Evolutionary conservation across 257 asterid genomes (phyloP).

Genomic region (Petunia secreta): DNA sequence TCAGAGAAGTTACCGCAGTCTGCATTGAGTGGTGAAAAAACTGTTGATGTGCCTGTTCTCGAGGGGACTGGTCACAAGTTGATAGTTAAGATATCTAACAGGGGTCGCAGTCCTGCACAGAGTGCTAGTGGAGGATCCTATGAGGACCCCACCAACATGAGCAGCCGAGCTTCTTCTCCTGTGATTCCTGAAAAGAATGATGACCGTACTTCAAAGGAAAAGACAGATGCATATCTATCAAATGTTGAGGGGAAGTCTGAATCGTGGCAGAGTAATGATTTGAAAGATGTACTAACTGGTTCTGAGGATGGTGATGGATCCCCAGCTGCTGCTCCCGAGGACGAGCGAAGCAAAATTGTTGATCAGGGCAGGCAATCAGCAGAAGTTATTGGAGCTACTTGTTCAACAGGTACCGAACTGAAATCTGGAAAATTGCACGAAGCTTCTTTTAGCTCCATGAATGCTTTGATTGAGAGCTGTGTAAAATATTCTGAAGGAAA

Average conservation of each 20-base stretch:
- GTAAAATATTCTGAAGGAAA: conserved; percentile 76
- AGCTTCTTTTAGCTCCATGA: conserved; percentile 83
- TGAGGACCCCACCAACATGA: conserved; percentile 54
- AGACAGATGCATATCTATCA: conserved; percentile 47
- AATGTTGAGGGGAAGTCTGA: conserved; percentile 48
- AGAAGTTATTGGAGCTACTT: conserved; percentile 42
- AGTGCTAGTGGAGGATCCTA: conserved; percentile 54
- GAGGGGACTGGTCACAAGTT: conserved; percentile 67
- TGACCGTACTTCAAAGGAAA: conserved; percentile 46
- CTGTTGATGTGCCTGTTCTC: conserved; percentile 44
- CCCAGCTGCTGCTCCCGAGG: conserved; percentile 49
- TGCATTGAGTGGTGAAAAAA: conserved; percentile 49
- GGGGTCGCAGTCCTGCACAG: conserved; percentile 68
- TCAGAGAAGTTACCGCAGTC: conserved; percentile 58
- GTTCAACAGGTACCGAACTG: conserved; percentile 42
- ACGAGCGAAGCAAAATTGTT: conserved; percentile 51
- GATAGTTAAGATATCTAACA: conserved; percentile 75
- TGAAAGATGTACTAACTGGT: conserved; percentile 51
- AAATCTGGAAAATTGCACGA: conserved; percentile 53
- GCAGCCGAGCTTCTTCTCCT: conserved; percentile 67
- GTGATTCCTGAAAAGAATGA: conserved; percentile 49
- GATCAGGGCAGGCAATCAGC: conserved; percentile 44
- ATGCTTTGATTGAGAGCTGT: conserved; percentile 92
- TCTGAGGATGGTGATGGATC: conserved; percentile 58
- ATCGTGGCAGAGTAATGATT: conserved; percentile 53